Conservation (phyloP, 2,329 filamentous ascomycete genomes). For the Trichoderma sp. region DNA sequence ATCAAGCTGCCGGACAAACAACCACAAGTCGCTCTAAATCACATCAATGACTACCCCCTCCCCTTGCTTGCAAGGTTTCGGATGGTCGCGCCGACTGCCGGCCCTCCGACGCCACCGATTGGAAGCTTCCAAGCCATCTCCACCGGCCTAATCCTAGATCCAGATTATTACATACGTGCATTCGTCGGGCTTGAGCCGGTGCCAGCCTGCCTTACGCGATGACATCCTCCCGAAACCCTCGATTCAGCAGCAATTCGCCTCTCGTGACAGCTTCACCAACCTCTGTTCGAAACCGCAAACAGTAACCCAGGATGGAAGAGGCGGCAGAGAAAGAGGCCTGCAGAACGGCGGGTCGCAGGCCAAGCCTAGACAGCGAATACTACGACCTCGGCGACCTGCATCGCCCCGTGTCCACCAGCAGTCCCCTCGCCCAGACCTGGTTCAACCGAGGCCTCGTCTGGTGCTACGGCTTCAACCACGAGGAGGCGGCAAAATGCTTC, state of each 20-base stretch:
- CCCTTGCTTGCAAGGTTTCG: conserved; percentile 8
- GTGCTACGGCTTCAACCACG: conserved; percentile 77
- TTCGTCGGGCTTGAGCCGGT: conserved; percentile 22
- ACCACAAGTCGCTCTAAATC: neutral
- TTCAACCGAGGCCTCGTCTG: conserved; percentile 74
- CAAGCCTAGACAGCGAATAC: conserved; percentile 40
- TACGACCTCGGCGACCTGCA: conserved; percentile 65
- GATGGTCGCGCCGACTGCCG: conserved; percentile 11
- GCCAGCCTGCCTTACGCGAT: conserved; percentile 23
- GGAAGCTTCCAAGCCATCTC: conserved; percentile 11
- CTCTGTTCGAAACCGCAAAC: too few species aligned
- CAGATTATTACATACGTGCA: conserved; percentile 8
- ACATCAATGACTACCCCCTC: neutral
- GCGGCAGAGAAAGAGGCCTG: conserved; percentile 6
- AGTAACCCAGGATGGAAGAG: conserved; percentile 1
- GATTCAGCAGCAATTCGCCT: conserved; percentile 1
- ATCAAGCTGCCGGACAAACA: neutral
- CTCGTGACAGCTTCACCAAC: neutral
- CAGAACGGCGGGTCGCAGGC: conserved; percentile 1
- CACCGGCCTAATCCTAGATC: conserved; percentile 1
- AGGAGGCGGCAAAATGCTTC: conserved; percentile 69
- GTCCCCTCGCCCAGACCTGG: conserved; percentile 62
- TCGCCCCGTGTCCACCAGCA: conserved; percentile 59
- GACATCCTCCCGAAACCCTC: conserved; percentile 15
- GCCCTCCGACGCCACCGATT: neutral